These are phyloP conservation scores for Barbatosphaeria neglecta DNA, from an alignment of 495 filamentous ascomycete species.

Conservation along the genomic window DNA sequence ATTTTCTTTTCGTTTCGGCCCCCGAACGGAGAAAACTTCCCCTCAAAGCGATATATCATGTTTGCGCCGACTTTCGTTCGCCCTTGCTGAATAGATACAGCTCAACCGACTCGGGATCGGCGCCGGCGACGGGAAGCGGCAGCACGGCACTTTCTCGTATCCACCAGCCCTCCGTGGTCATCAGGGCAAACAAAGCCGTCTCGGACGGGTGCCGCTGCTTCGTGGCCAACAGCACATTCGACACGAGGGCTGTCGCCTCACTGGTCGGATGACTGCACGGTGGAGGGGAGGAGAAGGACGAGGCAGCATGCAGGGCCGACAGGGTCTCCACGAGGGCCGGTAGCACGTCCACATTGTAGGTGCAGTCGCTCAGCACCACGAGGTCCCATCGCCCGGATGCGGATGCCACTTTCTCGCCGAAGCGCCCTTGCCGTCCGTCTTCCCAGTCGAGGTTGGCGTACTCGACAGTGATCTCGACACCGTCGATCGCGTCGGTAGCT, in stretches of 20 bases:
- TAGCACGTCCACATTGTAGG: conserved; percentile 79
- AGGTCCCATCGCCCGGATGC: conserved; percentile 47
- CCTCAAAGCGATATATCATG: neutral
- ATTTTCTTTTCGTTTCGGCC: too few relatives aligned
- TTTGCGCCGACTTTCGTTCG: conserved; percentile 2
- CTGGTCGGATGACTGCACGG: too few relatives aligned
- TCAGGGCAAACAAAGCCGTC: conserved; percentile 64
- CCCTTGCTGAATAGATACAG: conserved; percentile 39
- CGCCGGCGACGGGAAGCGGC: conserved; percentile 46
- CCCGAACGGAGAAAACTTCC: neutral
- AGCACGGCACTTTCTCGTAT: conserved; percentile 35
- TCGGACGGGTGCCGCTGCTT: conserved; percentile 84
- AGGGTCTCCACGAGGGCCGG: conserved; percentile 66
- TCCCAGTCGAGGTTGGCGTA: conserved; percentile 71
- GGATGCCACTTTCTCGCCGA: conserved; percentile 22
- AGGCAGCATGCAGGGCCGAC: conserved; percentile 27
- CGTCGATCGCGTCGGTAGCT: conserved; percentile 1
- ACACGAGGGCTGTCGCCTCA: neutral
- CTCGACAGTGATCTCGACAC: too few relatives aligned
- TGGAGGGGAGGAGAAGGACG: conserved; percentile 5
- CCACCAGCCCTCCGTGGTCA: conserved; percentile 46
- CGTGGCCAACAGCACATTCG: conserved; percentile 56
- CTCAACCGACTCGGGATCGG: conserved; percentile 47
- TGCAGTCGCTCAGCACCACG: conserved; percentile 81
- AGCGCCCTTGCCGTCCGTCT: conserved; percentile 21